A percentile compares a stretch with the other conserved stretches of the same genome.
Conservation (phyloP, 2,329 filamentous ascomycete genomes). For the Cephalotrichum gorgonifer region DNA sequence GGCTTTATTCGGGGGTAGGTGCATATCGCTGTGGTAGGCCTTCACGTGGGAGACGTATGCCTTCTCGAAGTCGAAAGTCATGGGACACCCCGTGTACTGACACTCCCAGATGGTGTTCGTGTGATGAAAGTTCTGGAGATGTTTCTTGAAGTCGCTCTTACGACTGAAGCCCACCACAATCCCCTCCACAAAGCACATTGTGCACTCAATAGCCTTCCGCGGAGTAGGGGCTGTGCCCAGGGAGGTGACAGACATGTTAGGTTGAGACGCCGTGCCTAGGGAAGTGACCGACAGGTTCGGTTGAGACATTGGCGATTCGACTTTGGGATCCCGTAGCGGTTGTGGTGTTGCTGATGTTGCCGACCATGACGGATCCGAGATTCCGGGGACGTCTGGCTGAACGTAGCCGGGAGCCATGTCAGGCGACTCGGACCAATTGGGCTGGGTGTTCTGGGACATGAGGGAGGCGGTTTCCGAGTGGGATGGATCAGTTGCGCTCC, state of each 20-base stretch:
- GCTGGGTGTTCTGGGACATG: slow-evolving; percentile 19
- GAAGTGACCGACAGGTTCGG: neutral
- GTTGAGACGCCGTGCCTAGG: neutral
- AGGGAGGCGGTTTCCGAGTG: slow-evolving; percentile 28
- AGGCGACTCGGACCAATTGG: slow-evolving; percentile 23
- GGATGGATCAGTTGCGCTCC: slow-evolving; percentile 30
- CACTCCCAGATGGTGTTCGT: slow-evolving; percentile 31
- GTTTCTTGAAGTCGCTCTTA: slow-evolving; percentile 38
- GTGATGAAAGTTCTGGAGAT: slow-evolving; percentile 35
- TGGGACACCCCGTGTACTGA: slow-evolving; percentile 27
- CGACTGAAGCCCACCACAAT: slow-evolving; percentile 33
- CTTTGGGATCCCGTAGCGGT: slow-evolving; percentile 4
- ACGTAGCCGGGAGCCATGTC: slow-evolving; percentile 21
- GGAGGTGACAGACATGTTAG: slow-evolving; percentile 10
- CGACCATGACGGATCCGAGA: slow-evolving; percentile 7
- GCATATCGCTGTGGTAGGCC: slow-evolving; percentile 29
- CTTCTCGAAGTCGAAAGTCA: slow-evolving; percentile 33
- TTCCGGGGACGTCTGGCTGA: slow-evolving; percentile 17
- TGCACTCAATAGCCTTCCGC: slow-evolving; percentile 22
- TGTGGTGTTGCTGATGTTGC: slow-evolving; percentile 1
- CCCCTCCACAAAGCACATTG: slow-evolving; percentile 33
- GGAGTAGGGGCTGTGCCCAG: slow-evolving; percentile 1
- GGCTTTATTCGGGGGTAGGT: slow-evolving; percentile 27
- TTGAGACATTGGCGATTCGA: slow-evolving; percentile 7
- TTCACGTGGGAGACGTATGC: slow-evolving; percentile 34